phyloP scores from a whole-genome alignment of 2,329 filamentous ascomycete species.

The Tolypocladium inflatum region DNA sequence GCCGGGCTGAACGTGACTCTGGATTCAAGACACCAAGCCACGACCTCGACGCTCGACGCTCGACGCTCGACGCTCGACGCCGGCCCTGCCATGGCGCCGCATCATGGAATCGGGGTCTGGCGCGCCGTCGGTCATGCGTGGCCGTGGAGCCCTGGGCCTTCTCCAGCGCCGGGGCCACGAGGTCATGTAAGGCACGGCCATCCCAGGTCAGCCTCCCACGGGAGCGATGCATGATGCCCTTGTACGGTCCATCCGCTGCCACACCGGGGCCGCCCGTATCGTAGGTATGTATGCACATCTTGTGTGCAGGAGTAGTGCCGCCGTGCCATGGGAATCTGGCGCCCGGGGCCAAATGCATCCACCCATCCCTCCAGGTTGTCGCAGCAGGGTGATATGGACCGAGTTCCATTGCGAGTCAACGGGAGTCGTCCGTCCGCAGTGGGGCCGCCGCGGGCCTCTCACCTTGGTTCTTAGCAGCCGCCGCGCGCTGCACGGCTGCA shows the following conservation, averaged over 20 bases:
- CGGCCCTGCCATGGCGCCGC: constrained; percentile 15
- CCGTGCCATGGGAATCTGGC: not conserved
- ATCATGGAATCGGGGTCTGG: constrained; percentile 16
- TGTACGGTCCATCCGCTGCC: not conserved
- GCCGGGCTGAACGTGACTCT: constrained; percentile 25
- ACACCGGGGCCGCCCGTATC: not conserved
- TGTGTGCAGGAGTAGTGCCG: not conserved
- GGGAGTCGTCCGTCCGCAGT: not conserved
- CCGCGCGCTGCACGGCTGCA: not conserved
- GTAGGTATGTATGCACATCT: not conserved
- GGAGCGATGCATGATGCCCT: constrained; percentile 1
- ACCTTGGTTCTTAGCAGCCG: not conserved
- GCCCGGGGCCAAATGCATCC: not conserved
- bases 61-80: constrained; percentile 13
- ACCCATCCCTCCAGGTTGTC: not conserved
- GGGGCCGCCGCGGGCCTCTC: not conserved
- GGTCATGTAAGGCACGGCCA: constrained; percentile 18
- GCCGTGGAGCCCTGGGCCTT: constrained; percentile 6
- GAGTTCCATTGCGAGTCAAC: not conserved
- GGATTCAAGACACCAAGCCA: constrained; percentile 24
- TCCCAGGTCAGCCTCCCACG: constrained; percentile 9
- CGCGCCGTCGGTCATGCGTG: constrained; percentile 14
- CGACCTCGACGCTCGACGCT: constrained; percentile 14
- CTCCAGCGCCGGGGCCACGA: constrained; percentile 13
- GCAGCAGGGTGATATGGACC: not conserved